Evolutionary conservation across 208 protist species (phyloP).

Genomic region (Trypanosoma caninum): DNA sequence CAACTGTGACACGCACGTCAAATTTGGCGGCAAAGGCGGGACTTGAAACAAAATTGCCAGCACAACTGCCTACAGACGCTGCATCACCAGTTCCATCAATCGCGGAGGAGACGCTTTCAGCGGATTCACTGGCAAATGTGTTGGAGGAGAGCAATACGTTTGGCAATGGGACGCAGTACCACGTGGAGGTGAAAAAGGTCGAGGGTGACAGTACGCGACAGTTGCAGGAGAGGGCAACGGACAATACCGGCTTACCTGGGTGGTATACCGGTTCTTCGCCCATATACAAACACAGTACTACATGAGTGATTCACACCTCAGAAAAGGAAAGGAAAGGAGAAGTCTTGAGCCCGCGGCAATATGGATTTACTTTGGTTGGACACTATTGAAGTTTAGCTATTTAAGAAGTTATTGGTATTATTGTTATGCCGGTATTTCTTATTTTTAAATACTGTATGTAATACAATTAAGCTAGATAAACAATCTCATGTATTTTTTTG

Average conservation of each 20-base stretch:
- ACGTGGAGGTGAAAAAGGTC: conserved; percentile 38
- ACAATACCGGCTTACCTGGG: conserved; percentile 40
- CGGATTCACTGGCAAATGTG: conserved; percentile 61
- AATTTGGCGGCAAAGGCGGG: neutral
- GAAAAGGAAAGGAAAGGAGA: no score
- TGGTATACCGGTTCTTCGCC: conserved; percentile 68
- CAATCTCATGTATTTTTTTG: conserved; percentile 2
- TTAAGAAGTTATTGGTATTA: no score
- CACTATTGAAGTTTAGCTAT: no score
- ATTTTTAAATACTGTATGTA: no score
- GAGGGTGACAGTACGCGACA: conserved; percentile 51
- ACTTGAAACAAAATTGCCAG: neutral
- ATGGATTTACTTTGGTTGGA: no score
- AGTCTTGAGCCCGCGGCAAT: no score
- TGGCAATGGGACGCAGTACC: conserved; percentile 33
- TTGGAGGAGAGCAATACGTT: conserved; percentile 25
- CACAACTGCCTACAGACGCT: no score
- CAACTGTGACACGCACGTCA: conserved; percentile 29
- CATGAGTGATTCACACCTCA: neutral
- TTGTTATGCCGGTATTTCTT: no score
- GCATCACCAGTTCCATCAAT: neutral
- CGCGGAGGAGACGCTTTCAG: conserved; percentile 31
- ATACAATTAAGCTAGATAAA: no score
- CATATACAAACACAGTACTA: conserved; percentile 9
- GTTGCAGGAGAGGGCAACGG: conserved; percentile 51